A percentile compares a stretch with the other conserved stretches of the same genome.
These are phyloP conservation scores for Leccinellum albellum DNA, from an alignment of 768 basidiomycete genomes.

Conservation along the genomic window DNA sequence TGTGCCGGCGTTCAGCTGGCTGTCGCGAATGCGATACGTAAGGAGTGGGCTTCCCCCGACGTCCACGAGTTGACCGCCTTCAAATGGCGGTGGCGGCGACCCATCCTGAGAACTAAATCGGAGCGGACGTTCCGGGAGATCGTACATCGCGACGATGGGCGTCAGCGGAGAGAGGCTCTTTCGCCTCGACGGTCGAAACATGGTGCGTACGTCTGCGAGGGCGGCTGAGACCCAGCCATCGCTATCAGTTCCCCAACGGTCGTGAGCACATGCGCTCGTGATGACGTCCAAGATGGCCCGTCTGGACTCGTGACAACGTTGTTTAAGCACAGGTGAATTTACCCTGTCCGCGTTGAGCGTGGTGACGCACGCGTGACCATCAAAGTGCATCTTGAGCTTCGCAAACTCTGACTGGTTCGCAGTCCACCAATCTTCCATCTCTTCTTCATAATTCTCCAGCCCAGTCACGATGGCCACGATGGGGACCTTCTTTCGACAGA, in stretches of 20 bases:
- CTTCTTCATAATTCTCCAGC: constrained; percentile 33
- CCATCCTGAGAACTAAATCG: constrained; percentile 6
- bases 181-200: constrained; percentile 12
- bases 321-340: constrained; percentile 27
- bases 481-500: constrained; percentile 35
- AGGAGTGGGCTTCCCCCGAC: constrained; percentile 13
- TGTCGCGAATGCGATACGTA: constrained; percentile 20
- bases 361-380: constrained; percentile 38
- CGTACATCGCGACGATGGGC: constrained; percentile 23
- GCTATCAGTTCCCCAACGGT: constrained; percentile 23
- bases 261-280: constrained; percentile 12
- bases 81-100: constrained; percentile 12
- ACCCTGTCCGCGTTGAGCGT: constrained; percentile 30
- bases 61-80: constrained; percentile 20
- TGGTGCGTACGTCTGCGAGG: constrained; percentile 23
- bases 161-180: constrained; percentile 6
- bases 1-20: constrained; percentile 17
- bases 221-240: constrained; percentile 21
- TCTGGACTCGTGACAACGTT: constrained; percentile 27
- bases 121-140: constrained; percentile 11
- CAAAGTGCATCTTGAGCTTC: constrained; percentile 30
- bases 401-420: constrained; percentile 29
- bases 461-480: constrained; percentile 37
- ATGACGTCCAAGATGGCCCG: constrained; percentile 20
- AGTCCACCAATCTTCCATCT: constrained; percentile 33